A percentile compares a stretch with the other conserved stretches of the same genome.
Evolutionary conservation across 345 rosid genomes (phyloP).

Genomic region (Sonneratia alba): DNA sequence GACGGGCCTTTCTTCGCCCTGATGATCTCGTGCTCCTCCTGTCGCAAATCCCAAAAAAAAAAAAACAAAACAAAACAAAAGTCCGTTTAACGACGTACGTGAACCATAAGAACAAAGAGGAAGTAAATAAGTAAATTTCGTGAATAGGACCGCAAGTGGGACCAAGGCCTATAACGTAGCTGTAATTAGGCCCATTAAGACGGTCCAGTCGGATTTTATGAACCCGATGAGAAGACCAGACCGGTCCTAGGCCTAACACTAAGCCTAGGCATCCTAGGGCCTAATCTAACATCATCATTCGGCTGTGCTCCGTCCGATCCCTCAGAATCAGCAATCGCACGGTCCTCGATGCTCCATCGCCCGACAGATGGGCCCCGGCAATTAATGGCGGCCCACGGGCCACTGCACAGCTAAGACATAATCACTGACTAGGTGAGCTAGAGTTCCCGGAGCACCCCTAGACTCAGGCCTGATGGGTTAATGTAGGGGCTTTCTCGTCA

Average conservation of each 20-base stretch:
- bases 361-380: slow-evolving; percentile 1
- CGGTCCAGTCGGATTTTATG: not conserved
- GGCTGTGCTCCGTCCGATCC: not conserved
- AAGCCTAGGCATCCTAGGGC: not conserved
- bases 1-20: slow-evolving; percentile 45
- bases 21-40: slow-evolving; percentile 87
- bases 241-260: not conserved
- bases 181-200: not conserved
- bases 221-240: not conserved
- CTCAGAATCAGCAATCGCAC: slow-evolving; percentile 9
- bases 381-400: not conserved
- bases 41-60: slow-evolving; percentile 2
- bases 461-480: not conserved
- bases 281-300: not conserved
- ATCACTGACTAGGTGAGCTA: not conserved
- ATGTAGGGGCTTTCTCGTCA: not conserved
- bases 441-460: not conserved
- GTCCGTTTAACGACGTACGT: too few relatives aligned
- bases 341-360: slow-evolving; percentile 3
- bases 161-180: not conserved
- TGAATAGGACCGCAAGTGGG: not conserved
- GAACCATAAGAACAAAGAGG: too few relatives aligned
- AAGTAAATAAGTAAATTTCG: not conserved
- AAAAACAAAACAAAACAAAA: too few relatives aligned
- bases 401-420: not conserved